Base-by-base conservation (phyloP, 805 yeast species). In the Kluyveromyces aestuarii region DNA sequence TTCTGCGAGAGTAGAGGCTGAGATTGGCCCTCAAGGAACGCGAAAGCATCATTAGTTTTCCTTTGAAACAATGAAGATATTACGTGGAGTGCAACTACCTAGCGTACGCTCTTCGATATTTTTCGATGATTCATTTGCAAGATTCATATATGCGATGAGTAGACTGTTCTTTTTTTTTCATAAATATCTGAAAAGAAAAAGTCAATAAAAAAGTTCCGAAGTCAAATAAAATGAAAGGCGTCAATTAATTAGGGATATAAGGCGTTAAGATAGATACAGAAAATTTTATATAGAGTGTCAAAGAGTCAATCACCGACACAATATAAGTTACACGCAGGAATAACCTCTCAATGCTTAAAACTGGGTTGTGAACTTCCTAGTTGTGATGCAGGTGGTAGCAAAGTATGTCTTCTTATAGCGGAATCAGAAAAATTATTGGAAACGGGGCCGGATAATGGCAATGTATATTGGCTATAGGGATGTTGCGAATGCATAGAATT, bases 381-480 rank as follows among this genome's bases (percentile, higher is more conserved):
- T 17, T 33, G 45, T 6, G 45, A 43, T 11, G 39, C 45, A 33
- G 45, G 45, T 19, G 45, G 45, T 21, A 43, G 27, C 25, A 21
- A 21, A 16, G 18, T 43, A 11, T 19, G 27, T 21, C 14, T 21
- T 13, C 44, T 8, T 14, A 27, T 25, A 11, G 37, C n/a, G 9
- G 27, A 25, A 27, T 27, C 44, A 19, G 40, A n/a, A 17, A 38
- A 19, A 38, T 38, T 38, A 10, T 38, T 38, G 11, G 10, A 10
- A 38, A 17, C 8, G 10, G 19, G 40, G 3, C n/a, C 40, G 11
- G 40, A 11, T 37, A 19, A 21, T 45, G 49, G 53, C 87, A 67
- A 78, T 87, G 72, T 91, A 96, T 68, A 79, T 87, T 70, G 88
- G 96, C 57, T 78, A 87, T 77, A 96, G 95, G 68, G 96, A 96